Conservation (phyloP, 108 stramenopile genomes). For the Schizochytrium sp. region DNA sequence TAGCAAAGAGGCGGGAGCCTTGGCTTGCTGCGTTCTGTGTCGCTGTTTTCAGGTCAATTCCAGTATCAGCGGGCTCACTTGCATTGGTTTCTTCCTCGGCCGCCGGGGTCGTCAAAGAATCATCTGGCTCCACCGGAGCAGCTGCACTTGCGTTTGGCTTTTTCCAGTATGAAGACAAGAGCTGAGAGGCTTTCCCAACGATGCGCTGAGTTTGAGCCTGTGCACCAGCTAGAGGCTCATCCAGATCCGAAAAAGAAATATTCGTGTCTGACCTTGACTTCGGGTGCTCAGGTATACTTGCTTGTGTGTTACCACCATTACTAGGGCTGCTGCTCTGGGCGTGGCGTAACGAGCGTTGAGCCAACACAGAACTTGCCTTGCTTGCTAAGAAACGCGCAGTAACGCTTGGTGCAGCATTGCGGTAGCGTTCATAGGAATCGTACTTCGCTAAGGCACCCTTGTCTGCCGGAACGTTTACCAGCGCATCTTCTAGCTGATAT, state of each 20-base stretch:
- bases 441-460: slow-evolving; percentile 18
- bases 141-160: background rate
- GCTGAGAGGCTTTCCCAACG: slow-evolving; percentile 29
- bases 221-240: background rate
- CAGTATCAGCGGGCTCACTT: background rate
- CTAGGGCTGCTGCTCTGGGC: background rate
- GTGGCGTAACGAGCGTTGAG: background rate
- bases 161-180: slow-evolving; percentile 33
- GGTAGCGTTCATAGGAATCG: slow-evolving; percentile 47
- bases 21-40: background rate
- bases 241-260: background rate
- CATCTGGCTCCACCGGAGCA: background rate
- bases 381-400: slow-evolving; percentile 13
- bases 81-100: background rate
- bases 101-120: background rate
- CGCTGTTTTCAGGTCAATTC: background rate
- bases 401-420: slow-evolving; percentile 23
- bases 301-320: too few relatives aligned
- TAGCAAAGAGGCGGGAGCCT: background rate
- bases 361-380: background rate
- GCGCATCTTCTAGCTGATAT: slow-evolving; percentile 31
- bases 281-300: background rate
- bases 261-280: background rate
- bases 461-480: background rate
- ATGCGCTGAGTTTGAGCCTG: background rate